Evolutionary conservation across 805 yeast genomes (phyloP).

Genomic region (Candida ponderosae): DNA sequence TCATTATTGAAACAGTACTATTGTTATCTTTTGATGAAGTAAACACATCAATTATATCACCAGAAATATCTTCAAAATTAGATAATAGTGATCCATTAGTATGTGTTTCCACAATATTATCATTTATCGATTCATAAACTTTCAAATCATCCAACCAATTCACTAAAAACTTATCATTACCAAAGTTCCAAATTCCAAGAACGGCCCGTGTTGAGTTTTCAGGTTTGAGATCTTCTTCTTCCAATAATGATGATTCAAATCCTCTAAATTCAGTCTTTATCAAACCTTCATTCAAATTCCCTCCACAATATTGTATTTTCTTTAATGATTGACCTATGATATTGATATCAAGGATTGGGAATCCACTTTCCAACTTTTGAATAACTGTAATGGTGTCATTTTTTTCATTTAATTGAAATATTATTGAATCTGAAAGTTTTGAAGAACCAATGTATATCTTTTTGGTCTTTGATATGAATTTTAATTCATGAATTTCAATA

Average conservation of each 20-base stretch:
- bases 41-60: constrained; percentile 9
- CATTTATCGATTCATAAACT: not conserved
- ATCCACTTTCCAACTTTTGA: constrained; percentile 1
- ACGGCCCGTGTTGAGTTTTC: not conserved
- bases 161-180: constrained; percentile 2
- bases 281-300: constrained; percentile 12
- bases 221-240: not conserved
- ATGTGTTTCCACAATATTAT: not conserved
- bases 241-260: not conserved
- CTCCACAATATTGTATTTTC: constrained; percentile 18
- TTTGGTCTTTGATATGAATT: not conserved
- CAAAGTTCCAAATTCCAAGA: constrained; percentile 10
- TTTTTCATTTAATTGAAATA: constrained; percentile 2
- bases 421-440: constrained; percentile 2
- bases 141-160: constrained; percentile 5
- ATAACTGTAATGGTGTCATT: not conserved
- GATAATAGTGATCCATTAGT: constrained; percentile 4
- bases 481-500: not conserved
- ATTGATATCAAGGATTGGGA: constrained; percentile 17
- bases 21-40: not conserved
- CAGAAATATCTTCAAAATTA: constrained; percentile 5
- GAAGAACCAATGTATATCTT: constrained; percentile 3
- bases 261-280: constrained; percentile 16
- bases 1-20: constrained; percentile 1
- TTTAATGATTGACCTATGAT: constrained; percentile 12